Base-by-base conservation (phyloP, 345 rosid species). In the Gossypium sturtianum region DNA sequence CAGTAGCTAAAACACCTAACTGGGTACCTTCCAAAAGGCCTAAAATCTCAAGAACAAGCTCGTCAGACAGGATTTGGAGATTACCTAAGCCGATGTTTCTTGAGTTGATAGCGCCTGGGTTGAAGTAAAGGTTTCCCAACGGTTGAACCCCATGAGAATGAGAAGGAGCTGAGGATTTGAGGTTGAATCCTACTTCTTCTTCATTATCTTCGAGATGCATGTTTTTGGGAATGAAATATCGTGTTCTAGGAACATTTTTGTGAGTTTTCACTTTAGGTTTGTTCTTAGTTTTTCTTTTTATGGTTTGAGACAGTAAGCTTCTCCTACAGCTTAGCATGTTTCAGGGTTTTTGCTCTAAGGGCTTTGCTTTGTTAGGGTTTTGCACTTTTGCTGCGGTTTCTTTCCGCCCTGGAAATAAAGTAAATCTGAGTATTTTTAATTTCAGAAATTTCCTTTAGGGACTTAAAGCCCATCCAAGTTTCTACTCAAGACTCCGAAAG, bases 31-130 rank as follows among this genome's bases (percentile, higher is more conserved):
- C 85, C 16, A 94, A 80, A 82, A 86, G 86, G 56, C 94, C 96
- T 12, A 95, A 73, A 74, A 93, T 84, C 52, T 95, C 99, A 60
- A 95, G 80, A 83, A 95, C 76, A 7, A 95, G 83, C 87, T 91
- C 99, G 78, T 95, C 99, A 2, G 89, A 82, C 12, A 93, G 78
- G 27, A 22, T 72, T 34, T 83, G 91, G 77, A 93, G 91, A 81
- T 82, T 84, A 86, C 98, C 99, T 72, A 95, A 81, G 9, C 98
- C 98, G 11, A 88, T 85, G 83, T 89, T 89, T 77, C 99, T 83
- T 0, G 90, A 90, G 72, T 93, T 95, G 43, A 83, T 49, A 0
- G 87, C 80, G 61, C 84, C 84, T 0, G 86, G 80, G 75, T 70
- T 86, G 68, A 93, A 78, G 79, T 85, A 91, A 4, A 93, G 85